Evolutionary conservation across 2,329 filamentous ascomycete species (phyloP), one percentile per base, ranked within the genome.

Genomic region (Fusarium penzigii): DNA sequence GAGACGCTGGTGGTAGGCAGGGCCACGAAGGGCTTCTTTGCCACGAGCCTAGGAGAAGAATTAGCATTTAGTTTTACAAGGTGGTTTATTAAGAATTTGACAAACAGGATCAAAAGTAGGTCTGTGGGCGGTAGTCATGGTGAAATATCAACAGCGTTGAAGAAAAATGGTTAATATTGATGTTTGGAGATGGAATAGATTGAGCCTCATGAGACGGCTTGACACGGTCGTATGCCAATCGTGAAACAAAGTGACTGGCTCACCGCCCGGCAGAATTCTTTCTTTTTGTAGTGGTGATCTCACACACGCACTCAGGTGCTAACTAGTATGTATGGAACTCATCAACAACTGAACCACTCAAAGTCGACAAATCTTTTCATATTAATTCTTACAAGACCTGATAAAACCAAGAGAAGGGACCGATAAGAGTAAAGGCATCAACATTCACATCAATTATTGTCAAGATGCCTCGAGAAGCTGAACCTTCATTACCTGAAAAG

Each of bases 71-170:
- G 20, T 48, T 46, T 42, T 40, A 44, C 12, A 39, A 32, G 8
- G 17, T 3, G 13, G 16, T 17, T 36, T 58, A 67, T 64, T 29
- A n/a, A 13, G 44, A 11, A 32, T 3, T 29, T 38, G 17, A 60
- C 79, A 59, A 82, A 92, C 90, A 60, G 94, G 94, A 72, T 99
- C 94, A 70, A 99, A 99, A 0, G 94, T 99, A 51, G 94, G 94
- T 76, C 94, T 89, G 62, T 88, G 85, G 40, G 85, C 85, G 74
- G 79, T 83, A 59, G 85, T 87, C 85, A 88, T 87, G 38, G 52
- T 40, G 17, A 17, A 32, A 7, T 16, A 38, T 54, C 17, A 16
- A 17, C n/a, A 46, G 29, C 20, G 38, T 44, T 25, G 39, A 25
- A 25, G 20, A 46, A 42, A 17, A 39, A 47, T 36, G 32, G 25